phyloP scores from a whole-genome alignment of 2,329 filamentous ascomycete genomes.

The Clonostachys chloroleuca region DNA sequence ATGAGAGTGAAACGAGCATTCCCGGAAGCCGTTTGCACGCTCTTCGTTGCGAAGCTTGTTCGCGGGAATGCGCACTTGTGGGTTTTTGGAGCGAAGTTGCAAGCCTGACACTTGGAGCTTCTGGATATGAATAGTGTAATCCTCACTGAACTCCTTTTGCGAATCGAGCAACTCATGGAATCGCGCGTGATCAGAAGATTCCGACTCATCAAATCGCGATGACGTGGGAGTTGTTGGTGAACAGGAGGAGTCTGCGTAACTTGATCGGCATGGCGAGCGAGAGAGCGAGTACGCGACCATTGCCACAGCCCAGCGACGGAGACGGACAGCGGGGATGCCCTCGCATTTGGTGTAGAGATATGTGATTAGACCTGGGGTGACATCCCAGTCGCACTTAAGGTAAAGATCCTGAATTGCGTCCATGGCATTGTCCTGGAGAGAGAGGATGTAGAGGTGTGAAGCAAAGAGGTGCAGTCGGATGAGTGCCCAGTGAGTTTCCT shows the following conservation, averaged over 20 bases:
- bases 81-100: slow-evolving; percentile 54
- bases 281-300: slow-evolving; percentile 55
- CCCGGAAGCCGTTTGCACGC: slow-evolving; percentile 55
- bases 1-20: slow-evolving; percentile 58
- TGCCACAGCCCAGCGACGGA: slow-evolving; percentile 55
- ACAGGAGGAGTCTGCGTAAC: slow-evolving; percentile 4
- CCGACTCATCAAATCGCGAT: slow-evolving; percentile 17
- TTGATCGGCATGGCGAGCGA: too few relatives aligned
- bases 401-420: slow-evolving; percentile 56
- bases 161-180: slow-evolving; percentile 37
- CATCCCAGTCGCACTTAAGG: slow-evolving; percentile 53
- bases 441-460: slow-evolving; percentile 40
- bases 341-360: slow-evolving; percentile 52
- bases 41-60: slow-evolving; percentile 52
- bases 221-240: slow-evolving; percentile 7
- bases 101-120: slow-evolving; percentile 47
- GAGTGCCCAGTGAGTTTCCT: slow-evolving; percentile 49
- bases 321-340: slow-evolving; percentile 39
- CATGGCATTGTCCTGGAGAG: slow-evolving; percentile 52
- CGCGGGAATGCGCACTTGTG: slow-evolving; percentile 51
- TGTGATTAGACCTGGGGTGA: slow-evolving; percentile 43
- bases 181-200: slow-evolving; percentile 18
- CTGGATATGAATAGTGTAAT: slow-evolving; percentile 45
- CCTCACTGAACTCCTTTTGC: slow-evolving; percentile 39
- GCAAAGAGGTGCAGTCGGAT: slow-evolving; percentile 55